Evolutionary conservation across 2,329 filamentous ascomycete genomes (phyloP).

Genomic region (Botrytis galanthina): DNA sequence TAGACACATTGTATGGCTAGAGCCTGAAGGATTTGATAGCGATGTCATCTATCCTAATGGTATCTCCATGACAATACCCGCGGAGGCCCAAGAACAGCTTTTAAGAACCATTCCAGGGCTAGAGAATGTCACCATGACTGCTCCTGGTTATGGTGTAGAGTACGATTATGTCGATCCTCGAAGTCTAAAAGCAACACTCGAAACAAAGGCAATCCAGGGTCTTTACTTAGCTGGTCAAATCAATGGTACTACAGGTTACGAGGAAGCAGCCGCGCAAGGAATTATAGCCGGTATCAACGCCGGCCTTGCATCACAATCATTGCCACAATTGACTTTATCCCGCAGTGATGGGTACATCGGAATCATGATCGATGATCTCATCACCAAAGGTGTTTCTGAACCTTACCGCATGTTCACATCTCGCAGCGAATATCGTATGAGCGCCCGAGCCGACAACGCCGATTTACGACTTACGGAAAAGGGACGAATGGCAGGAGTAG

Average conservation of each 20-base stretch:
- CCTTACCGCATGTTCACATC: conserved; percentile 99
- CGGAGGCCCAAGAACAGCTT: conserved; percentile 78
- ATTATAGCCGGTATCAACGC: conserved; percentile 93
- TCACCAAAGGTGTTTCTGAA: conserved; percentile 94
- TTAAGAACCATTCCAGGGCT: conserved; percentile 86
- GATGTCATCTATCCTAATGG: conserved; percentile 94
- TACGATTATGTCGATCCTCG: conserved; percentile 98
- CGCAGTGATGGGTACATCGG: conserved; percentile 94
- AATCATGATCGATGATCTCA: conserved; percentile 96
- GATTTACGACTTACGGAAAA: conserved; percentile 80
- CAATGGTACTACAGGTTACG: conserved; percentile 97
- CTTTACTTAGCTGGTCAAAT: conserved; percentile 95
- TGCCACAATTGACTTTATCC: conserved; percentile 65
- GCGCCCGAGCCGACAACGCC: conserved; percentile 88
- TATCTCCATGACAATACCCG: conserved; percentile 93
- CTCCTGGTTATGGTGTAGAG: conserved; percentile 94
- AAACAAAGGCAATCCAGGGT: conserved; percentile 87
- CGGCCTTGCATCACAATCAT: conserved; percentile 70
- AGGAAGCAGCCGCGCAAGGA: conserved; percentile 93
- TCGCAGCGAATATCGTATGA: conserved; percentile 92
- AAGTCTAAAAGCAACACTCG: conserved; percentile 80
- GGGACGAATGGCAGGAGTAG: conserved; percentile 72
- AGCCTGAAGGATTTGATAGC: conserved; percentile 90
- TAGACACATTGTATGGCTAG: conserved; percentile 90
- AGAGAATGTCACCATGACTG: conserved; percentile 86